Evolutionary conservation across 768 basidiomycete genomes (phyloP).

Genomic region (Russula lepida): DNA sequence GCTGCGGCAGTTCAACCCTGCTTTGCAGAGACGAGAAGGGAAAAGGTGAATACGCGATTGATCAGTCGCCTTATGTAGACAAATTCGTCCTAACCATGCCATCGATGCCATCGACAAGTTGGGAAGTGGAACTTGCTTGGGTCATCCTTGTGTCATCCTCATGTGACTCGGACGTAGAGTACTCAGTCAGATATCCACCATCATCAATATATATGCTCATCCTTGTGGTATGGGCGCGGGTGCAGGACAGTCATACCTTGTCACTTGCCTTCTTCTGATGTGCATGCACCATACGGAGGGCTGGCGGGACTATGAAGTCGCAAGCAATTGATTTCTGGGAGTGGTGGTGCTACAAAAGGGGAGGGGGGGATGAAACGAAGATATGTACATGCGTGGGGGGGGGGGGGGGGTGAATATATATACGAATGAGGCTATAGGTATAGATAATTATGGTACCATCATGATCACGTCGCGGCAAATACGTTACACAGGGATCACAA

Average conservation of each 20-base stretch:
- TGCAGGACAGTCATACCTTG: not conserved
- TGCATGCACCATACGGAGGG: not conserved
- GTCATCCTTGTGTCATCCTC: too few relatives aligned
- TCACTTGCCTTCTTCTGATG: not conserved
- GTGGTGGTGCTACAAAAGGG: slow-evolving; percentile 8
- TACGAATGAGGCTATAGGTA: not conserved
- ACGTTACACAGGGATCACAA: not conserved
- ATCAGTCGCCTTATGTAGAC: not conserved
- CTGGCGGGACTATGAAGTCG: not conserved
- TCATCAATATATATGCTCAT: not conserved
- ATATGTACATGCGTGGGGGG: slow-evolving; percentile 13
- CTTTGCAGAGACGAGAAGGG: not conserved
- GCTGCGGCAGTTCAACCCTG: slow-evolving; percentile 14
- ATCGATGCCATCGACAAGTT: too few relatives aligned
- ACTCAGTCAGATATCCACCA: not conserved
- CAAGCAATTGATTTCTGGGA: not conserved
- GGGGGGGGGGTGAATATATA: not conserved
- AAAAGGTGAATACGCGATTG: not conserved
- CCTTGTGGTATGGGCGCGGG: not conserved
- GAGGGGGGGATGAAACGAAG: not conserved
- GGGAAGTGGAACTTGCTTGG: too few relatives aligned
- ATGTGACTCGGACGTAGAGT: not conserved
- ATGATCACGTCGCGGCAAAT: not conserved
- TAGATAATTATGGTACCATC: not conserved
- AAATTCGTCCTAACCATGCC: too few relatives aligned